These are phyloP conservation scores for Escallonia rubra DNA, from an alignment of 129 eudicot species.

Conservation along the genomic window DNA sequence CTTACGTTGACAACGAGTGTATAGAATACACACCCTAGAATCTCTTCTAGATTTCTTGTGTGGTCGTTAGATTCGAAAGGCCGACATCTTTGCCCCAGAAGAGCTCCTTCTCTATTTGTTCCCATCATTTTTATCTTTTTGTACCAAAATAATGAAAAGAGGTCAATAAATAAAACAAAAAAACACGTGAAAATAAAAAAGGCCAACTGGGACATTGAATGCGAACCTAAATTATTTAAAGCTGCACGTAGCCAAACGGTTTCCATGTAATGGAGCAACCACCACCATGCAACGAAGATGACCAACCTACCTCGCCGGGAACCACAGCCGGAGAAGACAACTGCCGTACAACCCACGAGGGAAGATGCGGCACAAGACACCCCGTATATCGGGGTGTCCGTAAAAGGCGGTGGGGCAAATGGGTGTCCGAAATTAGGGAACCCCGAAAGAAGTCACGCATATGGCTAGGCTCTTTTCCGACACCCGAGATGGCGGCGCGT, in stretches of 20 bases:
- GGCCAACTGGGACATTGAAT: too few relatives aligned
- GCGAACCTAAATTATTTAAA: background rate
- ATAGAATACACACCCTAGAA: too few relatives aligned
- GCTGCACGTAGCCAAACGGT: background rate
- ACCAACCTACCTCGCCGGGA: conserved; percentile 7
- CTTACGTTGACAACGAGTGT: too few relatives aligned
- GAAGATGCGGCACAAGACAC: conserved; percentile 27
- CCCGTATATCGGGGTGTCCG: conserved; percentile 42
- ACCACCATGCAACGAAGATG: conserved; percentile 10
- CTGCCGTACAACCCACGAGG: background rate
- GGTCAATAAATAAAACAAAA: too few relatives aligned
- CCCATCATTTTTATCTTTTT: too few relatives aligned
- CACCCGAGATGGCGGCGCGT: conserved; percentile 52
- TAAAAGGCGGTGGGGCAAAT: conserved; percentile 45
- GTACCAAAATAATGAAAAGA: too few relatives aligned
- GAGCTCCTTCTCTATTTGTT: too few relatives aligned
- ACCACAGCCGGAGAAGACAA: background rate
- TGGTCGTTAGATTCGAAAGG: too few relatives aligned
- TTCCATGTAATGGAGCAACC: conserved; percentile 29
- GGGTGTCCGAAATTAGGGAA: conserved; percentile 55
- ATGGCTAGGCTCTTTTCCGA: conserved; percentile 47
- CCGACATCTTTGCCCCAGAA: too few relatives aligned
- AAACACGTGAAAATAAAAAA: too few relatives aligned
- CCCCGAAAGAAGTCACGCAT: conserved; percentile 39
- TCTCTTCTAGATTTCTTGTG: too few relatives aligned